These are phyloP conservation scores for Prunus fruticosa DNA, from an alignment of 306 rosid genomes.

Conservation along the genomic window DNA sequence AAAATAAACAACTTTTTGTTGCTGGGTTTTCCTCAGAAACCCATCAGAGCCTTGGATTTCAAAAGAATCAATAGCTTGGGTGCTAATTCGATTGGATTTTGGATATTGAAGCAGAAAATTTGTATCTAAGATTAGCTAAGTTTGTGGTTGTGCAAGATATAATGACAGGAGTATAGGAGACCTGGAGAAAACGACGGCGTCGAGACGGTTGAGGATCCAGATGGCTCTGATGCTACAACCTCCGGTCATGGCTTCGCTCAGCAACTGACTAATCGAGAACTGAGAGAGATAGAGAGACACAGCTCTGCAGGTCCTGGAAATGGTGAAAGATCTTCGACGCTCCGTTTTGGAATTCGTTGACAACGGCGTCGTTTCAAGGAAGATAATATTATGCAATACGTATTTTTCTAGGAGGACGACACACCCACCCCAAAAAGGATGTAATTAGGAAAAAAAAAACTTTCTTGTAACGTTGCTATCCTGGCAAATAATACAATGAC, in stretches of 20 bases:
- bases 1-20: not conserved
- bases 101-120: not conserved
- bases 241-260: constrained; percentile 48
- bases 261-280: not conserved
- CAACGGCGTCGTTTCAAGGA: not conserved
- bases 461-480: too few species aligned
- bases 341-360: not conserved
- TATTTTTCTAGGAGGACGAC: too few species aligned
- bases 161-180: not conserved
- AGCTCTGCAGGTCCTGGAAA: not conserved
- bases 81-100: not conserved
- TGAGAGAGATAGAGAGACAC: not conserved
- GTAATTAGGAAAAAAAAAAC: too few species aligned
- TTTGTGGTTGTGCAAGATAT: not conserved
- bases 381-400: not conserved
- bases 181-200: constrained; percentile 86
- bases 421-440: too few species aligned
- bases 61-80: not conserved
- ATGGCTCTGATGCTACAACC: constrained; percentile 86
- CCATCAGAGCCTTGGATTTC: not conserved
- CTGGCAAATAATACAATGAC: too few species aligned
- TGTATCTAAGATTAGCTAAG: not conserved
- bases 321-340: not conserved
- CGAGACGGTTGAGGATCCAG: constrained; percentile 88
- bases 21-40: not conserved